Conservation (phyloP, 805 yeast genomes). For the Naumovozyma dairenensis region DNA sequence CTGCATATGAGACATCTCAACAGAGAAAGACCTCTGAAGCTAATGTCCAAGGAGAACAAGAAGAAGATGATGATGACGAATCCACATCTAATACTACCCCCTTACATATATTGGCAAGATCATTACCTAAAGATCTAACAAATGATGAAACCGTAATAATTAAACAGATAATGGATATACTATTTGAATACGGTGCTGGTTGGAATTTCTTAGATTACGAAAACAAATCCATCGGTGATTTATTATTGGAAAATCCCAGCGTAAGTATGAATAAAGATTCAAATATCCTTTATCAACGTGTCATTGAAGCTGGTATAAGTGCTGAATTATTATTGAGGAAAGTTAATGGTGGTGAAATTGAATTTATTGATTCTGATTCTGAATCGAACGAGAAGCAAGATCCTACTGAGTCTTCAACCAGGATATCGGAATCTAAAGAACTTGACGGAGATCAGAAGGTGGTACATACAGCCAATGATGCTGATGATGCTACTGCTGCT, state of each 20-base stretch:
- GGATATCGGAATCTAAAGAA: constrained; percentile 39
- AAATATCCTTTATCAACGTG: constrained; percentile 35
- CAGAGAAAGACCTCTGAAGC: too few species aligned
- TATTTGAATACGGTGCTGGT: constrained; percentile 83
- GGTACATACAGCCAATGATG: constrained; percentile 6
- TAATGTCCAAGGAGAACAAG: constrained; percentile 29
- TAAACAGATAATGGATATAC: constrained; percentile 44
- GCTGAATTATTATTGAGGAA: constrained; percentile 76
- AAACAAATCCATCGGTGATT: constrained; percentile 77
- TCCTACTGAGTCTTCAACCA: constrained; percentile 4
- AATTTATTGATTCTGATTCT: constrained; percentile 37
- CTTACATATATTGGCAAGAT: constrained; percentile 55
- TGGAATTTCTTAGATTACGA: constrained; percentile 74
- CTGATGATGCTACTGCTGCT: constrained; percentile 46
- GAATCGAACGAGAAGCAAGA: too few species aligned
- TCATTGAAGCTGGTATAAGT: constrained; percentile 80
- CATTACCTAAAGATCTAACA: constrained; percentile 31
- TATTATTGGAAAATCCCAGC: constrained; percentile 43
- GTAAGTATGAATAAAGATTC: constrained; percentile 35
- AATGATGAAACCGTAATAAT: constrained; percentile 38
- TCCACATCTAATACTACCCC: constrained; percentile 62
- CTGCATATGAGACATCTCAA: constrained; percentile 46
- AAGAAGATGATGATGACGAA: constrained; percentile 27
- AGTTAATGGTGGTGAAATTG: constrained; percentile 54
- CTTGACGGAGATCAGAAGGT: constrained; percentile 41